Conservation (phyloP, 345 rosid species). For the Combretum micranthum region DNA sequence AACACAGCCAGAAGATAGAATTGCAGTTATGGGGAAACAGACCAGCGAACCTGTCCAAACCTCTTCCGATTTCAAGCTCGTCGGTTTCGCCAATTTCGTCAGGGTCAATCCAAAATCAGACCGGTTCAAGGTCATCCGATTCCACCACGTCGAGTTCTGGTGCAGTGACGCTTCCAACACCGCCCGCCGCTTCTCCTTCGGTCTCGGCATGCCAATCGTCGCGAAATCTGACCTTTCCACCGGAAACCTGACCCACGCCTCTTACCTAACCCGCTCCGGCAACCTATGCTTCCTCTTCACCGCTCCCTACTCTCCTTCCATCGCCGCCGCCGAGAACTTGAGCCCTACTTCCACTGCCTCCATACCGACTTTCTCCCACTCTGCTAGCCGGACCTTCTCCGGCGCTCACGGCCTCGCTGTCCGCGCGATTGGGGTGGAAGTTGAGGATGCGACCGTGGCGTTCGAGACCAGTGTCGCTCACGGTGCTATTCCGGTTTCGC, state of each 20-base stretch:
- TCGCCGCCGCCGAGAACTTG: constrained; percentile 26
- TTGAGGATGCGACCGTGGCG: constrained; percentile 67
- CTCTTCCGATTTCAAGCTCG: constrained; percentile 41
- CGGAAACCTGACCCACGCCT: constrained; percentile 75
- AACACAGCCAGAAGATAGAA: neutral
- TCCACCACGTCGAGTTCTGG: constrained; percentile 96
- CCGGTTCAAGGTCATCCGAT: constrained; percentile 54
- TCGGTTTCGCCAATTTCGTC: constrained; percentile 62
- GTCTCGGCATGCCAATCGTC: constrained; percentile 72
- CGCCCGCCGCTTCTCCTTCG: constrained; percentile 87
- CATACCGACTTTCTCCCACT: constrained; percentile 31
- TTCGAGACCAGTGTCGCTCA: constrained; percentile 49
- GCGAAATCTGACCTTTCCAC: constrained; percentile 95
- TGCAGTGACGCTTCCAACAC: constrained; percentile 77
- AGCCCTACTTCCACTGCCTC: constrained; percentile 29
- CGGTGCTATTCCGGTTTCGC: constrained; percentile 50
- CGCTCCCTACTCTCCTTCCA: constrained; percentile 80
- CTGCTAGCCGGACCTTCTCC: constrained; percentile 48
- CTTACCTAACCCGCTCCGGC: constrained; percentile 78
- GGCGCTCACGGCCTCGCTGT: constrained; percentile 69
- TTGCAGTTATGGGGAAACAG: constrained; percentile 18
- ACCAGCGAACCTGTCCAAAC: neutral
- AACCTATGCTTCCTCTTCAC: constrained; percentile 75
- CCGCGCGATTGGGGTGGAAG: constrained; percentile 63
- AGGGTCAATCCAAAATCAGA: constrained; percentile 68